Base-by-base conservation (phyloP, 768 basidiomycete species). In the Mycena haematopus region DNA sequence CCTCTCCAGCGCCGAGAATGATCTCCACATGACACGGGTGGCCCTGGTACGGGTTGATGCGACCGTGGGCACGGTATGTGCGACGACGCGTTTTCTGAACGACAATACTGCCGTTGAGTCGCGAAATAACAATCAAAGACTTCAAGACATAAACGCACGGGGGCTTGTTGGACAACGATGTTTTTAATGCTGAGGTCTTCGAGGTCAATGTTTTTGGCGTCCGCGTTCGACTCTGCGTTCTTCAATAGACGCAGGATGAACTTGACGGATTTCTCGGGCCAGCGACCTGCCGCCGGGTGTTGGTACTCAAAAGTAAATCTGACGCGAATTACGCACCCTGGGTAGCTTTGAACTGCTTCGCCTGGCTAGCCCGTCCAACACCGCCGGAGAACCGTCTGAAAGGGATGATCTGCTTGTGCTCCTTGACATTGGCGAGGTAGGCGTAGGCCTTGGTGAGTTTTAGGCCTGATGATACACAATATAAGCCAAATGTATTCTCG, bases 161-260 rank as follows among this genome's bases (percentile, higher is more conserved):
- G 97, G 69, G 97, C 97, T 83, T 99, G 97, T 79, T 99, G 91
- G 54, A 99, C 96, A 69, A 92, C 93, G 70, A 99, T 97, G 86
- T 90, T 96, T 84, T 91, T 95, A 86, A 99, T 96, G 76, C 79
- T 69, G 58, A 99, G 89, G 65, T 96, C 95, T 71, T 98, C 96
- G 64, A 93, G 82, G 60, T 94, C 92, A 67, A 99, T 82, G 79
- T 88, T 93, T 85, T 99, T 99, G 71, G 93, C 93, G 72, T 99
- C 96, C 66, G 97, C 97, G 78, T 99, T 99, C 69, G 97, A 90
- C 79, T 99, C 96, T 45, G 97, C 97, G 78, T 99, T 99, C 87
- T 99, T 99, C 75, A 99, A 79, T 56, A 99, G 87, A 69, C 93
- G 89, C 65, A 90, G 84, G 75, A 99, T 90, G 85, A 95, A 96